Conservation (phyloP, 441 rosid genomes). For the Populus hybrid region DNA sequence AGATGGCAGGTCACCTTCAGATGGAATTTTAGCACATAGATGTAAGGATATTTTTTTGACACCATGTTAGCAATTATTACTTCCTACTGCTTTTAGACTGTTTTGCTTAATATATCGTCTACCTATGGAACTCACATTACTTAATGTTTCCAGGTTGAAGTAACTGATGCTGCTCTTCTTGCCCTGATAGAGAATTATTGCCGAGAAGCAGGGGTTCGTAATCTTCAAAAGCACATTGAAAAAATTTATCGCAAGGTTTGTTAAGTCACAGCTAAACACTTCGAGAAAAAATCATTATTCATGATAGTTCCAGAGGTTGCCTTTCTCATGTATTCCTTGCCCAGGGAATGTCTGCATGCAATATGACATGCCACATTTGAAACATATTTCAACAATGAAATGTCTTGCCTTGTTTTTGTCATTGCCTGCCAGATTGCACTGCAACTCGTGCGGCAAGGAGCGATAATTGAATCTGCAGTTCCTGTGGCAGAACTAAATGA, state of each 20-base stretch:
- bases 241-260: slow-evolving; percentile 97
- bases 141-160: slow-evolving; percentile 61
- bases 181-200: slow-evolving; percentile 91
- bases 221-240: slow-evolving; percentile 99
- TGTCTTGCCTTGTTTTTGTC: slow-evolving; percentile 2
- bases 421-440: slow-evolving; percentile 68
- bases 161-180: slow-evolving; percentile 92
- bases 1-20: no score
- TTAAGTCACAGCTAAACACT: neutral
- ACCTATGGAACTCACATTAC: neutral
- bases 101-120: slow-evolving; percentile 5
- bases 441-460: slow-evolving; percentile 77
- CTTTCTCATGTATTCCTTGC: neutral
- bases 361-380: neutral
- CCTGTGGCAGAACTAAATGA: slow-evolving; percentile 27
- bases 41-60: neutral
- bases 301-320: neutral
- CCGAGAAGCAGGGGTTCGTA: slow-evolving; percentile 98
- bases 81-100: neutral
- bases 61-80: neutral
- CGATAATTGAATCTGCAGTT: slow-evolving; percentile 38
- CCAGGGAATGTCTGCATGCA: neutral
- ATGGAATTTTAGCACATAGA: neutral
- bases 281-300: neutral
- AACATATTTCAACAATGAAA: neutral